Base-by-base conservation (phyloP, 768 basidiomycete genomes). In the Collybiopsis luxurians region DNA sequence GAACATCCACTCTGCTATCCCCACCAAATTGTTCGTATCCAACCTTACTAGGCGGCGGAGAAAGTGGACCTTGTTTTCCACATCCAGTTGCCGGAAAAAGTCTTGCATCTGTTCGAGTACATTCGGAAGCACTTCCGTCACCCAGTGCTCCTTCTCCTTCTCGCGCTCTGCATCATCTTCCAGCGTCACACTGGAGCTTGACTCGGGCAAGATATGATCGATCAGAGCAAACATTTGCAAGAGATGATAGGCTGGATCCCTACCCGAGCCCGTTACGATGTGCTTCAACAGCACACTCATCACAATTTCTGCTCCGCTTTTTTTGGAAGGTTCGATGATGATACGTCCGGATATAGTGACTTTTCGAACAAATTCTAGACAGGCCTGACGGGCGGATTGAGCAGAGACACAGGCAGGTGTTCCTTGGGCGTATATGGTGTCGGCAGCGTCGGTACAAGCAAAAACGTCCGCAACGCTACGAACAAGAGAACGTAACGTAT, bases 1-100 rank as follows among this genome's bases (percentile, higher is more conserved):
- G 9, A 92, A 62, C 24, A 92, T 63, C 88, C 89, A 92, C 58
- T 88, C 85, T 17, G 82, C 86, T 2, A 88, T 69, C 2, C 83
- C 84, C 21, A 80, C 68, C 53, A 55, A 43, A 24, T 75, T 67
- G 2, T 81, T 83, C 4, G 74, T 67, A 60, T 92, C 90, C 13
- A 91, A 67, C 17, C 67, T 72, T 21, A 80, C 72, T 2, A 92
- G 74, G 4, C 83, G 77, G 46, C 77, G 70, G 26, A 90, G 64
- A 24, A 91, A 66, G 38, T 76, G 74, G 2, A 77, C 70, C 64
- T 79, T 83, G 42, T 73, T 80, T 54, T 84, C 80, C 2, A 80
- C 73, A 55, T 86, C 82, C 30, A 91, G 71, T 4, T 79, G 68
- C 6, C 72, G 75, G 64, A 85, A 79, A 68, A 91, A 90, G 1